Evolutionary conservation across 2,329 filamentous ascomycete species (phyloP).

Genomic region (Furcasterigmium furcatum): DNA sequence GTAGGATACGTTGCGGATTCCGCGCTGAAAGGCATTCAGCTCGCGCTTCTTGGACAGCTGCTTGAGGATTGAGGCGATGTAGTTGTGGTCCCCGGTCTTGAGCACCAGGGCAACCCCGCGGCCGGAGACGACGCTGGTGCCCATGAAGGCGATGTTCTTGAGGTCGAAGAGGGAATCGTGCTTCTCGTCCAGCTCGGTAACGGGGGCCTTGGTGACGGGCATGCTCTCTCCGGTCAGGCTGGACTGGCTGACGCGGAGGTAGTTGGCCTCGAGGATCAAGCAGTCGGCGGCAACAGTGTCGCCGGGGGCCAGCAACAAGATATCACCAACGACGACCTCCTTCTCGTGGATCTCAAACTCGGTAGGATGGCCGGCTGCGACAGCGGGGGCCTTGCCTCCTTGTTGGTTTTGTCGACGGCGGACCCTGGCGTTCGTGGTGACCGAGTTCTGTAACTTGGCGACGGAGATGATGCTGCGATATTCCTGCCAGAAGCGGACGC

Average conservation of each 20-base stretch:
- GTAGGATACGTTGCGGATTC: conserved; percentile 23
- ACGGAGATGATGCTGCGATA: conserved; percentile 20
- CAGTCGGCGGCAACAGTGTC: conserved; percentile 22
- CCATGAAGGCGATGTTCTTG: conserved; percentile 21
- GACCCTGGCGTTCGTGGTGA: conserved; percentile 15
- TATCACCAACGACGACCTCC: conserved; percentile 18
- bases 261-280: conserved; percentile 19
- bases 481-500: conserved; percentile 23
- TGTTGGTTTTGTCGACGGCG: conserved; percentile 8
- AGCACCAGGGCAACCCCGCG: conserved; percentile 19
- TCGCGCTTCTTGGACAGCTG: conserved; percentile 17
- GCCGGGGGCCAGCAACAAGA: conserved; percentile 16
- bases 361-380: conserved; percentile 3
- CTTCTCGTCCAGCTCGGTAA: conserved; percentile 11
- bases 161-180: conserved; percentile 18
- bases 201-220: conserved; percentile 17
- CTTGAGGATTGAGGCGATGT: conserved; percentile 21
- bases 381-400: conserved; percentile 3
- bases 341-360: background rate
- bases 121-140: conserved; percentile 22
- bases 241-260: conserved; percentile 22
- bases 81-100: conserved; percentile 12
- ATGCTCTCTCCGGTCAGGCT: conserved; percentile 24
- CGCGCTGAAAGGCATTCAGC: conserved; percentile 20
- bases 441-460: conserved; percentile 19